Evolutionary conservation across 2,329 filamentous ascomycete genomes (phyloP).

Genomic region (Aspergillus felis): DNA sequence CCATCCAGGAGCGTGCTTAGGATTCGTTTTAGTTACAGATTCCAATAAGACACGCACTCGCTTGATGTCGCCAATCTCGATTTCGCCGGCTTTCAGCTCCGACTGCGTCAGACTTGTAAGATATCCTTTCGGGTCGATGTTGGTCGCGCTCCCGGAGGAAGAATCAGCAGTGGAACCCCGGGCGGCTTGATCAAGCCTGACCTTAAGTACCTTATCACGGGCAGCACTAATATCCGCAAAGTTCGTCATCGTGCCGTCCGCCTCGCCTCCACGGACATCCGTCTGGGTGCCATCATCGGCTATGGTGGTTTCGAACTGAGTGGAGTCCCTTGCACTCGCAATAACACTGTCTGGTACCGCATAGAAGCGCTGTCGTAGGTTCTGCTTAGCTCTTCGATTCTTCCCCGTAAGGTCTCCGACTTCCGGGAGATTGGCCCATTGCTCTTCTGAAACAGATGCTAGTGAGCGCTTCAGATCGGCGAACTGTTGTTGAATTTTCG

Average conservation of each 20-base stretch:
- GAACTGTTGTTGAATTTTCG: conserved; percentile 97
- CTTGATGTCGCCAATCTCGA: conserved; percentile 90
- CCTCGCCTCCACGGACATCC: conserved; percentile 45
- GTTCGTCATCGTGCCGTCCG: conserved; percentile 91
- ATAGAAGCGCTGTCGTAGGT: conserved; percentile 81
- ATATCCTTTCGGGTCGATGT: conserved; percentile 92
- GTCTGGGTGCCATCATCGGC: conserved; percentile 67
- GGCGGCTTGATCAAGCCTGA: conserved; percentile 86
- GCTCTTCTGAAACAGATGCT: conserved; percentile 83
- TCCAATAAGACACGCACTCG: conserved; percentile 88
- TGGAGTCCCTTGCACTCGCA: conserved; percentile 74
- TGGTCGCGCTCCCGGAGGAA: conserved; percentile 75
- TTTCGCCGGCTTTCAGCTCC: conserved; percentile 71
- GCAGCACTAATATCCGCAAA: conserved; percentile 97
- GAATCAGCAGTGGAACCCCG: conserved; percentile 66
- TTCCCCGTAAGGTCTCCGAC: conserved; percentile 95
- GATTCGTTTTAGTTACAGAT: conserved; percentile 95
- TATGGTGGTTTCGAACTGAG: conserved; percentile 84
- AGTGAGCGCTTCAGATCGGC: conserved; percentile 91
- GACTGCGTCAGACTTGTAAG: conserved; percentile 85
- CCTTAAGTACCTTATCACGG: conserved; percentile 90
- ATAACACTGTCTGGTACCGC: conserved; percentile 95
- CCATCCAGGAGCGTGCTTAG: conserved; percentile 91
- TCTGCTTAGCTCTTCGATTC: conserved; percentile 80
- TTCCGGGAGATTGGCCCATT: conserved; percentile 93